A percentile compares a stretch with the other conserved stretches of the same genome.
These are phyloP conservation scores for Otatea glauca DNA, from an alignment of 176 grass and related monocot genomes.

Conservation along the genomic window DNA sequence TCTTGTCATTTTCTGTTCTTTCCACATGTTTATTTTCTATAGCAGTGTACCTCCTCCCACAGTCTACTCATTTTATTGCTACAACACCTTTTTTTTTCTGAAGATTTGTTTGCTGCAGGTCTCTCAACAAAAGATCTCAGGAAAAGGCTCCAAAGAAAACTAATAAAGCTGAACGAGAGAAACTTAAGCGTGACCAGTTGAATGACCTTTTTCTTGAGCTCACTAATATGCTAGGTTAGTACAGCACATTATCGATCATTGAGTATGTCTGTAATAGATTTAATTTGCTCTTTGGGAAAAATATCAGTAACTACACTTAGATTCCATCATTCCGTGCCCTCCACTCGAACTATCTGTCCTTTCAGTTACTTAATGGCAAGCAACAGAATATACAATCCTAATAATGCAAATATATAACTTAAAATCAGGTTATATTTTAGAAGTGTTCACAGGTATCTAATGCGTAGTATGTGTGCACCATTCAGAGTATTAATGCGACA, in stretches of 20 bases:
- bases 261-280: constrained; percentile 23
- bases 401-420: constrained; percentile 8
- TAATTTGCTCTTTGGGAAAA: constrained; percentile 12
- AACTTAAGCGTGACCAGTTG: constrained; percentile 78
- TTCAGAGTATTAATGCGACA: constrained; percentile 19
- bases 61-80: background rate
- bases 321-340: constrained; percentile 9
- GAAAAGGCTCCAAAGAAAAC: constrained; percentile 70
- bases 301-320: constrained; percentile 18
- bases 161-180: constrained; percentile 80
- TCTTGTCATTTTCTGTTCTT: background rate
- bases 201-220: constrained; percentile 83
- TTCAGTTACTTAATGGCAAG: constrained; percentile 34
- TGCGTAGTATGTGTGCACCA: background rate
- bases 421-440: constrained; percentile 38
- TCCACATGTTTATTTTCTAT: constrained; percentile 27
- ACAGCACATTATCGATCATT: constrained; percentile 4
- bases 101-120: constrained; percentile 49
- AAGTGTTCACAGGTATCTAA: background rate
- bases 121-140: constrained; percentile 51
- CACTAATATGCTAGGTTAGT: constrained; percentile 69
- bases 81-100: background rate
- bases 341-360: constrained; percentile 24
- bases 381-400: background rate
- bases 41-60: background rate